Conservation (phyloP, 116 monocot genomes). For the Iris pallida region DNA sequence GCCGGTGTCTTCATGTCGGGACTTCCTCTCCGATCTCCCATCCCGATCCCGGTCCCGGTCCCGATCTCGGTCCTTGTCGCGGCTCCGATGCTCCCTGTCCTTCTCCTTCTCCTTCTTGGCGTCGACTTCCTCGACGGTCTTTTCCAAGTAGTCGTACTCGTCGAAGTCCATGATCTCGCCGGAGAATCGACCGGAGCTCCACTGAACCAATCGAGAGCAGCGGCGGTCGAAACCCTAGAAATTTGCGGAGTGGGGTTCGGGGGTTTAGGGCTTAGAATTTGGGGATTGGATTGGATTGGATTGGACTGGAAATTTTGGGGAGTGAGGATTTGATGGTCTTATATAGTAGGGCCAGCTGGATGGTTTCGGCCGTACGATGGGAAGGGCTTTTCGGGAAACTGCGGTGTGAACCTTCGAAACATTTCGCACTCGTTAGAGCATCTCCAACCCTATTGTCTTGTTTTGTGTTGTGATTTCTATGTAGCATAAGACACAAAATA, state of each 20-base stretch:
- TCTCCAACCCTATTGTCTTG: no score
- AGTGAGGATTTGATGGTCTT: no score
- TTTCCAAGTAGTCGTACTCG: constrained; percentile 34
- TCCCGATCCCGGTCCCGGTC: no score
- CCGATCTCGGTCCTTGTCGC: not conserved
- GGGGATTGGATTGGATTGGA: no score
- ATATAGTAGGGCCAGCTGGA: no score
- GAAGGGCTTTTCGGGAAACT: no score
- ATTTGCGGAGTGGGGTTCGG: not conserved
- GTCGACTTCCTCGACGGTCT: constrained; percentile 16
- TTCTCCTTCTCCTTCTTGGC: constrained; percentile 12
- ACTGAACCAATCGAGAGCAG: not conserved
- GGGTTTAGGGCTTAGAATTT: constrained; percentile 1
- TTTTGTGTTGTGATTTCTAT: no score
- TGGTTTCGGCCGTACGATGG: no score
- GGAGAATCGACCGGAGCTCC: not conserved
- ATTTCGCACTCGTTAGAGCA: no score
- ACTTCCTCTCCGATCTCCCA: constrained; percentile 8
- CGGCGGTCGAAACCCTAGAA: constrained; percentile 4
- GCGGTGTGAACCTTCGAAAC: no score
- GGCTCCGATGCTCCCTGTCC: constrained; percentile 3
- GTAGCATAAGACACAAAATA: no score
- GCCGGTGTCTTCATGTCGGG: not conserved
- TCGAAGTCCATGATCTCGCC: constrained; percentile 22
- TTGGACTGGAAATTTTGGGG: no score